Evolutionary conservation across 257 asterid genomes (phyloP), one percentile per base, ranked within the genome.

Genomic region (Solanum medicagineum): DNA sequence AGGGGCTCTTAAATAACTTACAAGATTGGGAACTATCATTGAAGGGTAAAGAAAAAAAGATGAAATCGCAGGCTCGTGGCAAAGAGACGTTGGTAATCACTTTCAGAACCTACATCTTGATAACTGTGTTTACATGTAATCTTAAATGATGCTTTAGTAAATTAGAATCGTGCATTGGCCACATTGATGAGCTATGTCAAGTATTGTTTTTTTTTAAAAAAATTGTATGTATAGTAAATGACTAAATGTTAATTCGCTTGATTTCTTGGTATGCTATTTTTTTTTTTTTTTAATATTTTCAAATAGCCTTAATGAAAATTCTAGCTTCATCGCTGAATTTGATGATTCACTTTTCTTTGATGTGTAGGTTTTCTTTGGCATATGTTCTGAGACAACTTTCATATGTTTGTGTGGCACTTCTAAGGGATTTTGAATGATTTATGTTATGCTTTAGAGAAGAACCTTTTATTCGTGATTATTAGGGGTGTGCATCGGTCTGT

Each of bases 21-120:
- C 94, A 96, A 87, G 99, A 95, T 83, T 96, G 99, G 98, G 98
- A 96, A 87, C 83, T 94, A 83, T 89, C 97, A 10, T 88, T 91
- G 86, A 94, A 93, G 90, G 95, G 91, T 66, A 94, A 92, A 81
- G 97, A 93, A 49, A 96, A 93, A 92, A 94, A 92, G 89, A 83
- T 92, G 85, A 93, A 90, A 91, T 87, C 92, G 15, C 94, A 90
- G 88, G 84, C 90, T 80, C 87, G n/a, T 36, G 89, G 81, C 85
- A 90, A 90, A 86, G 93, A 88, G 86, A 90, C 90, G 53, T 13
- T 85, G 93, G 99, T 96, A 88, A 89, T 90, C 86, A 77, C 83
- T 77, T 51, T 51, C 26, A 77, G 26, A 77, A 77, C 83, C 13
- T 77, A 26, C 63, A 36, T 77, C 83, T 77, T 49, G 10, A 77